A percentile compares a stretch with the other conserved stretches of the same genome.
Conservation (phyloP, 169 alveolate genomes). For the Perkinsus olseni region DNA sequence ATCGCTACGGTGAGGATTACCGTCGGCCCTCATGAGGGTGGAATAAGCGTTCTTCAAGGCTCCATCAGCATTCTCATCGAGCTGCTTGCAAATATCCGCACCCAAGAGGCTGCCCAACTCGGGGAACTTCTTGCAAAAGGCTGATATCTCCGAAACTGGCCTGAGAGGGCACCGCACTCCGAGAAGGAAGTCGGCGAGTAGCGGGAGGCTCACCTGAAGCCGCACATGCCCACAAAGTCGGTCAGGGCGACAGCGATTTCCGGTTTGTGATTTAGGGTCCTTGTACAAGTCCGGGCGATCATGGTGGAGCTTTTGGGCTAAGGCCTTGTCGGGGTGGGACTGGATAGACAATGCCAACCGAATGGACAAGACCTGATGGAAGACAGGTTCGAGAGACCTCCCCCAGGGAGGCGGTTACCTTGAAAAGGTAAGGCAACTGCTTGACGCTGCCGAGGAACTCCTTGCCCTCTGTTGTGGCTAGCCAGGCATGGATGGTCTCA, state of each 20-base stretch:
- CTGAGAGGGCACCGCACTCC: not conserved
- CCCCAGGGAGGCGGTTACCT: not conserved
- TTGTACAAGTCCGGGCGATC: conserved; percentile 63
- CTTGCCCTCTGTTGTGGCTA: not conserved
- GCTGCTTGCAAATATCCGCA: not conserved
- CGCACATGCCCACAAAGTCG: conserved; percentile 65
- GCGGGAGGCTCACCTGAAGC: conserved; percentile 47
- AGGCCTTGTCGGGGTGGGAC: conserved; percentile 74
- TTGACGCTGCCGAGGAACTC: not conserved
- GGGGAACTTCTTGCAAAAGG: not conserved
- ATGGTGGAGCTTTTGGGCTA: conserved; percentile 61
- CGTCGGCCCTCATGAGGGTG: not conserved
- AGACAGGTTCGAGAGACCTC: conserved; percentile 38
- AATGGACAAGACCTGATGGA: conserved; percentile 71
- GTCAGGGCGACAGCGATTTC: conserved; percentile 80
- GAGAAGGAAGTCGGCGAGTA: too few relatives aligned
- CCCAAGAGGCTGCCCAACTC: not conserved
- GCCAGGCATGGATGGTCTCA: not conserved
- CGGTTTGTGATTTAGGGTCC: conserved; percentile 84
- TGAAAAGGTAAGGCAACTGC: not conserved
- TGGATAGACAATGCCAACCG: conserved; percentile 72
- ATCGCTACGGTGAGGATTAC: not conserved
- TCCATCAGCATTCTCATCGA: not conserved
- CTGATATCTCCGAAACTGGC: not conserved
- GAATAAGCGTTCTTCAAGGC: not conserved